Evolutionary conservation across 345 rosid genomes (phyloP).

Genomic region (Erysimum cheiranthoides): DNA sequence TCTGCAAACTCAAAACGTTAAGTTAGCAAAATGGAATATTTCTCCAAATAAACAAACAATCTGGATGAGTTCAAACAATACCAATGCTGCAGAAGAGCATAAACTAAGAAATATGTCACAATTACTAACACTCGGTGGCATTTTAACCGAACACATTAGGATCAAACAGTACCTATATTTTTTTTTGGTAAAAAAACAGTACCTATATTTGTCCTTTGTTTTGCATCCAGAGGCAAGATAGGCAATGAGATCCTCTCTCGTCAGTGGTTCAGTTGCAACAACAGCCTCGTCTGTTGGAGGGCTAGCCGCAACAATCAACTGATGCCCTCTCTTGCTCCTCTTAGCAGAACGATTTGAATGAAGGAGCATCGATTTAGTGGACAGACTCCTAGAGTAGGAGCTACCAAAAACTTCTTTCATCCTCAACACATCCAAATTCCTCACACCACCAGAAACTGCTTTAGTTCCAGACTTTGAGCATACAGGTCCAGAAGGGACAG

Average conservation of each 20-base stretch:
- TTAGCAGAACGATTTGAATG: conserved; percentile 37
- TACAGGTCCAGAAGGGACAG: conserved; percentile 47
- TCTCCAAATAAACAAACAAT: background rate
- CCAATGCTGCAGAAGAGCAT: background rate
- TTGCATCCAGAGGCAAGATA: conserved; percentile 99
- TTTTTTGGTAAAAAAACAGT: too few relatives aligned
- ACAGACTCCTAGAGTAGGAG: conserved; percentile 50
- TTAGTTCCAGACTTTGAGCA: conserved; percentile 43
- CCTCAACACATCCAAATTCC: conserved; percentile 45
- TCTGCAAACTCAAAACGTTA: conserved; percentile 54
- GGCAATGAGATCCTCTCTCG: conserved; percentile 84
- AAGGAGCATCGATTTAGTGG: conserved; percentile 41
- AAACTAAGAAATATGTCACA: background rate
- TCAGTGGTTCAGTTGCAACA: conserved; percentile 76
- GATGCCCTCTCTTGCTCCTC: conserved; percentile 56
- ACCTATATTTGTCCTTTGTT: conserved; percentile 96
- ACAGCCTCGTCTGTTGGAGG: conserved; percentile 91
- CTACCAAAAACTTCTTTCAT: conserved; percentile 48
- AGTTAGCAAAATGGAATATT: conserved; percentile 27
- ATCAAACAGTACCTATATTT: conserved; percentile 73
- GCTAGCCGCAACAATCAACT: conserved; percentile 76
- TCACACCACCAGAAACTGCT: conserved; percentile 40
- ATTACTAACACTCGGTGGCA: background rate
- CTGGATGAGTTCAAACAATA: background rate
- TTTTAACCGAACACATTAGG: background rate